Base-by-base conservation (phyloP, 108 stramenopile genomes). In the Skeletonema potamos region DNA sequence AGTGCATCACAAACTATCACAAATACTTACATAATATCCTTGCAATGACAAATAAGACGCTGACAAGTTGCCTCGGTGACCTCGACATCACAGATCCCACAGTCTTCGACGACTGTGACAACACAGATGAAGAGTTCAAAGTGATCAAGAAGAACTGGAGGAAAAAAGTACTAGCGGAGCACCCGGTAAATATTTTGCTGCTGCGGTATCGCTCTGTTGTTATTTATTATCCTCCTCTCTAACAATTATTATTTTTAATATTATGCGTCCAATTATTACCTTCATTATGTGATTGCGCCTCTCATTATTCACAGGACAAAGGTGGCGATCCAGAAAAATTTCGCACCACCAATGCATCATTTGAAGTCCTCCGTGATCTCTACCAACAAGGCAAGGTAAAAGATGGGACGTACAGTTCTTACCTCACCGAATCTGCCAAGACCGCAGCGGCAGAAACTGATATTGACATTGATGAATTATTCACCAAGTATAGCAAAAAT, bases 261-360 rank as follows among this genome's bases (percentile, higher is more conserved):
- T 17, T 69, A 55, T 12, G 34, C 17, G 36, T 34, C 5, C 4
- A 39, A 20, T 22, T 24, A 33, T 12, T 44, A 58, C 28, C n/a
- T n/a, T n/a, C n/a, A n/a, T n/a, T n/a, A n/a, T n/a, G n/a, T n/a
- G n/a, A n/a, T n/a, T n/a, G n/a, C n/a, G n/a, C n/a, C n/a, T n/a
- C n/a, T n/a, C n/a, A n/a, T n/a, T n/a, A 20, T 51, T 30, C 57
- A 7, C 79, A 81, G 57, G 86, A 87, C 74, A 87, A 87, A 74
- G 86, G 86, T 2, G 86, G 86, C 9, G 84, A 87, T 36, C 63
- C 82, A n/a, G 63, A 39, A 3, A 32, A 27, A 11, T 87, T 87
- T 24, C 78, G 84, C 8, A 36, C 44, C 13, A 63, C 84, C 6
- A 78, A 76, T 17, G 68, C 72, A 6, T 54, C 82, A 30, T 87